Evolutionary conservation across 208 protist genomes (phyloP), one percentile per base, ranked within the genome.

Genomic region (Leishmania aethiopica): DNA sequence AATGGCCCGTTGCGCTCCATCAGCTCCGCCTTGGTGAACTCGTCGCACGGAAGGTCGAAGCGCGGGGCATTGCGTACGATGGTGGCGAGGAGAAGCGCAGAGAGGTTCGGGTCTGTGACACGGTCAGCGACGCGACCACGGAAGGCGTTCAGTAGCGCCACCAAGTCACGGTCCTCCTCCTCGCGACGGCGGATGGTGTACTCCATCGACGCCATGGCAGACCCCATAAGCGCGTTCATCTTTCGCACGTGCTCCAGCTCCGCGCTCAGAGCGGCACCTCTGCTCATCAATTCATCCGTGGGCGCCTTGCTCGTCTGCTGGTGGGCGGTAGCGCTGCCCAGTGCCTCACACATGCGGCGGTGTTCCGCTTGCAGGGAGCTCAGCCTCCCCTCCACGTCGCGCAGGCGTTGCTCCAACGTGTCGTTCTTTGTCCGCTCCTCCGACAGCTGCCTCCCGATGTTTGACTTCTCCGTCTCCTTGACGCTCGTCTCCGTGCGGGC

Each of bases 111-210:
- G 88, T 96, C 93, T 0, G 79, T 86, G 42, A 95, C 88, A 69
- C 69, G 80, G 64, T 93, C 91, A 32, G 91, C 91, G 10, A 92
- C 89, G 53, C 91, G 91, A 57, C 88, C 86, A 6, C 93, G 90
- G 74, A 88, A 94, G 11, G 91, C 90, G 81, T 95, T 96, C 53
- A 96, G 82, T 45, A 96, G 84, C 57, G 85, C 87, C 25, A 87
- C 92, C 57, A 96, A 77, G 77, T 96, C 93, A 22, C 86, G 89
- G 53, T 93, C 89, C 79, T 96, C 93, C 75, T 96, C 90, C 76
- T 96, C 93, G 71, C 90, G 90, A 19, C 91, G 87, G 28, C 90
- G 90, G 71, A 96, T 91, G 1, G 91, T 96, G 86, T 94, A 96
- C 85, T 94, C 90, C 88, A 95, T 94, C 15, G 93, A 95, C 17